Evolutionary conservation across 2,329 filamentous ascomycete genomes (phyloP), one percentile per base, ranked within the genome.

Genomic region (Apiospora saccharicola): DNA sequence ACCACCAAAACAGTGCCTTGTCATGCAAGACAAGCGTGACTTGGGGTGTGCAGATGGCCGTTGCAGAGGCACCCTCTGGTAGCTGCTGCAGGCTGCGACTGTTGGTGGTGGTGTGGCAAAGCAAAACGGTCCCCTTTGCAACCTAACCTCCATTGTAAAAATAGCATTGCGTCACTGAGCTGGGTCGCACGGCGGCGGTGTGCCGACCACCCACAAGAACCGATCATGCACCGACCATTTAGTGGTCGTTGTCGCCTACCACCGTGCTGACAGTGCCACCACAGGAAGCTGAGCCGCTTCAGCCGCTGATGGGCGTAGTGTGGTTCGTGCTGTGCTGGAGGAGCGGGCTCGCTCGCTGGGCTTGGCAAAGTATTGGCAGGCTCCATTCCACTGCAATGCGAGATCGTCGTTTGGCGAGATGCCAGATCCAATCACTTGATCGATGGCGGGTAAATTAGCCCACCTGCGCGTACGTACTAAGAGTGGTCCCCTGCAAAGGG

Each of bases 381-480:
- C 19, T 41, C 57, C 57, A 24, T 64, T 41, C 22, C 34, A 41
- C 30, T 64, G 57, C 57, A 64, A 64, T 64, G 57, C 57, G 22
- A 41, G 57, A 64, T 64, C 57, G 57, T 64, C 57, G 57, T n/a
- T 41, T n/a, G 22, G 19, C 22, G 53, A 61, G 53, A 61, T 61
- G 53, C 53, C 53, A 61, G 53, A 61, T 61, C 53, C 53, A 61
- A 61, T 61, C 53, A 61, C 26, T 37, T 61, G 53, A 37, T 37
- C 53, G 53, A 61, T 61, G 53, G 53, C 53, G 57, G 57, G 57
- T 64, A 64, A 61, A 64, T 64, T 64, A 61, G 53, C 53, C 53
- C 53, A 37, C 30, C 16, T 34, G 30, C 34, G 53, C 30, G 53
- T 61, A 61, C 53, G 53, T 61, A n/a, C n/a, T n/a, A 61, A 37